These are phyloP conservation scores for Bolboschoenus planiculmis DNA, from an alignment of 176 grass and related monocot genomes.

Conservation along the genomic window DNA sequence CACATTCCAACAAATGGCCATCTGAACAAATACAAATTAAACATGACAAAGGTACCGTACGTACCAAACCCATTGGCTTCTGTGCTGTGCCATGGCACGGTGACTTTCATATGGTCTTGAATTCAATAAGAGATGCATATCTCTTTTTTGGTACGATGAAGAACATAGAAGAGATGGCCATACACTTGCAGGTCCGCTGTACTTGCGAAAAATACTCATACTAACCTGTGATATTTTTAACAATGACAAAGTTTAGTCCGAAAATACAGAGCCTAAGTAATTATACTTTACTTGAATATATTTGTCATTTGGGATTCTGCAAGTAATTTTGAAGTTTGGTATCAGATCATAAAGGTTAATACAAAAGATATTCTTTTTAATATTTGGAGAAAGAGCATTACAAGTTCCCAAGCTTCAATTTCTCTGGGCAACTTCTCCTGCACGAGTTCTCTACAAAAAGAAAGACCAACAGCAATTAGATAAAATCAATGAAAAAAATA, in stretches of 20 bases:
- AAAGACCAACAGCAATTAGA: not conserved
- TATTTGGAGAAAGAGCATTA: conserved; percentile 33
- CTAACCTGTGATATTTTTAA: conserved; percentile 17
- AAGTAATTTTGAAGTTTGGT: not conserved
- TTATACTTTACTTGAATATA: not conserved
- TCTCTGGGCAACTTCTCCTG: conserved; percentile 29
- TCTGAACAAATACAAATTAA: not conserved
- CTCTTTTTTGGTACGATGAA: not conserved
- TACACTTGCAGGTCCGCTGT: not conserved
- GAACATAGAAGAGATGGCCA: conserved; percentile 14
- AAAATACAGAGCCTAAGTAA: not conserved
- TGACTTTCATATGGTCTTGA: not conserved
- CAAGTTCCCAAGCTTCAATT: conserved; percentile 75
- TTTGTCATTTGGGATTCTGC: not conserved
- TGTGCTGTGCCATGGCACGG: conserved; percentile 9
- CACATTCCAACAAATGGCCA: not conserved
- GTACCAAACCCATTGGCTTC: conserved; percentile 26
- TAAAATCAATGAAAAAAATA: not conserved
- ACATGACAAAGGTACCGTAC: not conserved
- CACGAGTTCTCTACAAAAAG: conserved; percentile 52
- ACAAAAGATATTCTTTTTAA: not conserved
- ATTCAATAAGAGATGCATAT: conserved; percentile 19
- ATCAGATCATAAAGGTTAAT: not conserved
- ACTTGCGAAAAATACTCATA: conserved; percentile 19
- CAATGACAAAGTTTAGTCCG: not conserved